Base-by-base conservation (phyloP, 2,329 filamentous ascomycete species). In the Ophiostoma piceae region DNA sequence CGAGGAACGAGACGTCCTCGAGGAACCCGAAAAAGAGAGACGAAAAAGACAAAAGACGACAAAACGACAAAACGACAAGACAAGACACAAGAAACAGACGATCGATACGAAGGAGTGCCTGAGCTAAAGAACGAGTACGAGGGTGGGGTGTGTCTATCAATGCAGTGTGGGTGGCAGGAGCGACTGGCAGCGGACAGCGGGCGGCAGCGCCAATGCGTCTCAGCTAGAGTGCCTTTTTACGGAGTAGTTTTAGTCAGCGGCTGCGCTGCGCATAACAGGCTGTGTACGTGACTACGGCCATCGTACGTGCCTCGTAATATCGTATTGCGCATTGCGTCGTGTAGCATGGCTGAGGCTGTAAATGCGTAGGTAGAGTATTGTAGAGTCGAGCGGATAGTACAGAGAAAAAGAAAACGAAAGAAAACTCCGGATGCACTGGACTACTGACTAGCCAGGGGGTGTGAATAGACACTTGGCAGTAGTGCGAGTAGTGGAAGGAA, bases 61-160 rank as follows among this genome's bases (percentile, higher is more conserved):
- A 29, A 29, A 29, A 29, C 41, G 60, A 39, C n/a, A 32, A 14
- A 41, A 22, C 32, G 60, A 62, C 26, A 2, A 4, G 22, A 35
- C 19, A 66, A 35, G 29, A 64, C 35, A 35, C 29, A 12, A 65
- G 29, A 39, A 16, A n/a, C 26, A 62, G 57, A 32, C 22, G 8
- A 39, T 39, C 35, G 32, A 65, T 39, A 65, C 62, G 62, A 65
- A 39, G 16, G 9, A 39, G 60, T 64, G 62, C 62, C 62, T 39
- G 62, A 35, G 62, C 62, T 65, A 65, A 39, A 37, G 35, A 65
- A 39, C 62, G 62, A 65, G 62, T 65, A 65, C 60, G 60, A 39
- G 35, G 57, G 6, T 2, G 57, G 54, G 12, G 57, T 62, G 57
- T 62, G 26, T 11, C 9, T 62, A 62, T 47, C 43, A 47, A 47